Evolutionary conservation across 768 basidiomycete species (phyloP), one percentile per base, ranked within the genome.

Genomic region (Trametes meyenii): DNA sequence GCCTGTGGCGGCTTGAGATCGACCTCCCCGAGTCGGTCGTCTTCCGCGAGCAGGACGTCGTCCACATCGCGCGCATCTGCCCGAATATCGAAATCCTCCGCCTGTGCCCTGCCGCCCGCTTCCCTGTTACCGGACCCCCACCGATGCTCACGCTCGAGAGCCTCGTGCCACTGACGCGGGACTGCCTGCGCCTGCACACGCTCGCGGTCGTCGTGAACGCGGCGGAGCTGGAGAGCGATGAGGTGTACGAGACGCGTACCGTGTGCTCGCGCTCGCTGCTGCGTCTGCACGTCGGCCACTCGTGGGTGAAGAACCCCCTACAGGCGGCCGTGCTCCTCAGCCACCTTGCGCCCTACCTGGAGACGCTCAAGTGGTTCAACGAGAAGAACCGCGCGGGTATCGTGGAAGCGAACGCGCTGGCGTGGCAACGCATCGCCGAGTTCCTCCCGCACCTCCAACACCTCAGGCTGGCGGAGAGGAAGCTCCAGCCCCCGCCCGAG

Each of bases 21-120:
- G 90, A 92, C 70, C 85, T 92, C 59, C 88, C 90, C 13, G 89
- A 91, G 70, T 90, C 89, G 5, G 78, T 85, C 55, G 75, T 89
- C 58, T 87, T 92, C 74, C 77, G 79, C 55, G 79, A 84, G 26
- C 72, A 77, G 51, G 90, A 92, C 72, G 71, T 92, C 62, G 76
- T 76, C 54, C 79, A 77, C 62, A 69, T 91, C 6, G 84, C 87
- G 16, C 77, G 76, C 45, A 83, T 84, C 33, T 88, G 85, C 61
- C 89, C 90, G 2, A 85, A 80, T 65, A 76, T 92, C 60, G 88
- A 92, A 72, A 78, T 82, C n/a, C 73, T 90, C 26, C 81, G 82
- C 52, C 76, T 92, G 17, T 89, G 87, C 66, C 85, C 88, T 5
- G 74, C 84, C 68, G 85, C 89, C 14, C 83, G 86, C 43, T 92